A percentile compares a stretch with the other conserved stretches of the same genome.
These are phyloP conservation scores for Candida ovalis DNA, from an alignment of 805 yeast species.

Conservation along the genomic window DNA sequence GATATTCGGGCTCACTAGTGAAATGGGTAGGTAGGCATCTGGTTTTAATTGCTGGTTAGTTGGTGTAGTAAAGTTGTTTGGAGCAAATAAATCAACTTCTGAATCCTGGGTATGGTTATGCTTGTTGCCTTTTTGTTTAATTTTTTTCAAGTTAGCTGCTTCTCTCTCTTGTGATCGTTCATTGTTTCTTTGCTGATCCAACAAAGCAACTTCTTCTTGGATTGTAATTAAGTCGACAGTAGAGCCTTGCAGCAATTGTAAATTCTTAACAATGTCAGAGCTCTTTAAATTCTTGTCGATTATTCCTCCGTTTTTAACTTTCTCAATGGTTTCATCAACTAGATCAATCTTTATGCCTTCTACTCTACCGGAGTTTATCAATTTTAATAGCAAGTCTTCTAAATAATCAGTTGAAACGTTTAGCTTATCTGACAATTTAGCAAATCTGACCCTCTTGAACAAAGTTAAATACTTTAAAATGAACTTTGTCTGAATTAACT, in stretches of 20 bases:
- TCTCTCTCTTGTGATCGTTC: not conserved
- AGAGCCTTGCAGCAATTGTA: slow-evolving; percentile 7
- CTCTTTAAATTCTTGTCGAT: slow-evolving; percentile 9
- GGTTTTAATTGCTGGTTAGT: slow-evolving; percentile 3
- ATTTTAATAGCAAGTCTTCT: slow-evolving; percentile 22
- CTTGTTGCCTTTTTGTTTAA: not conserved
- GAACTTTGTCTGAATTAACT: slow-evolving; percentile 22
- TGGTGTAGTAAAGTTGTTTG: slow-evolving; percentile 4
- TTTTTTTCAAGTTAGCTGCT: not conserved
- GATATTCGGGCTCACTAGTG: slow-evolving; percentile 9
- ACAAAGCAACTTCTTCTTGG: slow-evolving; percentile 5
- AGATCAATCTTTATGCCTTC: slow-evolving; percentile 24
- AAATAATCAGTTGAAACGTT: slow-evolving; percentile 16
- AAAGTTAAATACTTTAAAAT: slow-evolving; percentile 19
- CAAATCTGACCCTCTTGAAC: slow-evolving; percentile 22
- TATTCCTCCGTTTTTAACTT: not conserved
- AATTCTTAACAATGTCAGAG: slow-evolving; percentile 9
- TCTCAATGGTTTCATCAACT: slow-evolving; percentile 16
- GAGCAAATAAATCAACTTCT: not conserved
- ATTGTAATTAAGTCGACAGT: slow-evolving; percentile 6
- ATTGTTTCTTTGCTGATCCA: not conserved
- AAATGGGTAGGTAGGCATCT: slow-evolving; percentile 8
- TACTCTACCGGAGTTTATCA: slow-evolving; percentile 24
- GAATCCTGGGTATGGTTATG: not conserved
- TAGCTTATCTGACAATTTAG: slow-evolving; percentile 16